These are phyloP conservation scores for Talaromyces marneffei DNA, from an alignment of 2,329 filamentous ascomycete species.

Conservation along the genomic window DNA sequence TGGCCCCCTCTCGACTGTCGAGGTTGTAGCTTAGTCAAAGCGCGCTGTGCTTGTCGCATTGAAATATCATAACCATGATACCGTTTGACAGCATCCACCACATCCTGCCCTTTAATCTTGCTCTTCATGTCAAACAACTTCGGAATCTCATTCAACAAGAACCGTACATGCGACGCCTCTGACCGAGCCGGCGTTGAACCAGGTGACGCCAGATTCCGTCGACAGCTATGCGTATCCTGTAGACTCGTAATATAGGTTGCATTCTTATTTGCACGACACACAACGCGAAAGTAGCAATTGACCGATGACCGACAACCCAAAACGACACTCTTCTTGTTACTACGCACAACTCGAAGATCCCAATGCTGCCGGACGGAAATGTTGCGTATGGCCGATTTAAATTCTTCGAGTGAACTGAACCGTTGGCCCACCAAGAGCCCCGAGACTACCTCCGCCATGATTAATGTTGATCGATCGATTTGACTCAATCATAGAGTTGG, in stretches of 20 bases:
- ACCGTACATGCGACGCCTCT: conserved; percentile 37
- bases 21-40: conserved; percentile 32
- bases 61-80: conserved; percentile 39
- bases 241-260: conserved; percentile 37
- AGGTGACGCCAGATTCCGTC: conserved; percentile 25
- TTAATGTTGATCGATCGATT: not conserved
- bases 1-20: conserved; percentile 17
- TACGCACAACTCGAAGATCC: conserved; percentile 36
- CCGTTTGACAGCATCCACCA: conserved; percentile 37
- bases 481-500: not conserved
- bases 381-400: conserved; percentile 34
- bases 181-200: conserved; percentile 33
- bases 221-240: conserved; percentile 36
- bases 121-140: conserved; percentile 36
- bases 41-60: conserved; percentile 35
- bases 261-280: conserved; percentile 38
- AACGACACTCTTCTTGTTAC: conserved; percentile 39
- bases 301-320: conserved; percentile 35
- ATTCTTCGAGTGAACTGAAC: conserved; percentile 35
- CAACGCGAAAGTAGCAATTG: conserved; percentile 37
- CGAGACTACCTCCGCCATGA: conserved; percentile 35
- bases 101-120: conserved; percentile 33
- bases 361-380: conserved; percentile 39
- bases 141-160: conserved; percentile 34
- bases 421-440: conserved; percentile 36